phyloP scores from a whole-genome alignment of 257 asterid species.

The Plantago ovata region DNA sequence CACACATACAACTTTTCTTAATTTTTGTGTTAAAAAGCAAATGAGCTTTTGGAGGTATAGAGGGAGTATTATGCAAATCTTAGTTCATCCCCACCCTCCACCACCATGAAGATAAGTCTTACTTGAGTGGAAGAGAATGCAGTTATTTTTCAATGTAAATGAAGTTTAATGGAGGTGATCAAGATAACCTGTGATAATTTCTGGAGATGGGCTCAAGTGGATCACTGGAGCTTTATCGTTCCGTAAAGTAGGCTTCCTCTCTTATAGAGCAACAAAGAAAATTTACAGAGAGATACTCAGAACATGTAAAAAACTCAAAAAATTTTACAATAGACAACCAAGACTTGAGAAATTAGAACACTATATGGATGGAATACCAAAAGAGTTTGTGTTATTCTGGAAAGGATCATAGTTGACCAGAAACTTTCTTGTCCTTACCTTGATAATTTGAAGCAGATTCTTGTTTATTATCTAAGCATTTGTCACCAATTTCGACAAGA shows the following conservation, averaged over 20 bases:
- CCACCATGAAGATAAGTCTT: too few relatives aligned
- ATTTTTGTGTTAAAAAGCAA: too few relatives aligned
- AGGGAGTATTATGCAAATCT: too few relatives aligned
- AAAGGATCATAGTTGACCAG: constrained; percentile 24
- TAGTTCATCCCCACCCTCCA: too few relatives aligned
- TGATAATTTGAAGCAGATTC: constrained; percentile 23
- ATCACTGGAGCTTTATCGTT: constrained; percentile 31
- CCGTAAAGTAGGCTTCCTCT: constrained; percentile 44
- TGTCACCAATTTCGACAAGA: constrained; percentile 80
- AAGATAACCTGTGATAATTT: constrained; percentile 62
- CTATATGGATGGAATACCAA: constrained; percentile 22
- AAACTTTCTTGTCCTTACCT: constrained; percentile 26
- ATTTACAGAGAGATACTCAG: constrained; percentile 5
- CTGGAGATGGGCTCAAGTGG: constrained; percentile 71
- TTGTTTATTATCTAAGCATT: constrained; percentile 38
- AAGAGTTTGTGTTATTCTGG: constrained; percentile 29
- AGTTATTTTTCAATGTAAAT: constrained; percentile 7
- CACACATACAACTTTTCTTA: too few relatives aligned
- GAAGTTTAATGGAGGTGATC: constrained; percentile 14
- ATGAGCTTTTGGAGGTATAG: too few relatives aligned
- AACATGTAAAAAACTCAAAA: too few relatives aligned
- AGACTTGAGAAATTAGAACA: neutral
- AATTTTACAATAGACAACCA: neutral
- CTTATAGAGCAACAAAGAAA: constrained; percentile 25
- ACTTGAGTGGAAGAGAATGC: neutral